Evolutionary conservation across 345 rosid species (phyloP).

Genomic region (Boechera divaricarpa): DNA sequence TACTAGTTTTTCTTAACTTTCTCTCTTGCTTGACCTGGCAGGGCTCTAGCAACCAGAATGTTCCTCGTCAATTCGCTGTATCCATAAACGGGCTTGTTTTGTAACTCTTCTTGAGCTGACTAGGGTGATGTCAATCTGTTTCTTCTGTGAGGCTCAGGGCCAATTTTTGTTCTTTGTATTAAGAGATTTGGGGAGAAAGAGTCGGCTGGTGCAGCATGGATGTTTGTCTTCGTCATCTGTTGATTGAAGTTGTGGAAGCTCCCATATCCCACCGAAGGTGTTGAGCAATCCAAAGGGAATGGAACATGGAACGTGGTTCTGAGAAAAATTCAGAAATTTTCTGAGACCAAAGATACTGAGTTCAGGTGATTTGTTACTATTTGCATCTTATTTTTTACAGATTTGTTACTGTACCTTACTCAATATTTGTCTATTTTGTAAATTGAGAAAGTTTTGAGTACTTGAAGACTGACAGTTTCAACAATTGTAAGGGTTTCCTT

Average conservation of each 20-base stretch:
- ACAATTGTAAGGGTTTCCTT: neutral
- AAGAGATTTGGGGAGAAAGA: neutral
- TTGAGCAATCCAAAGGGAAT: conserved; percentile 8
- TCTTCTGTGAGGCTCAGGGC: neutral
- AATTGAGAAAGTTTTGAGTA: conserved; percentile 30
- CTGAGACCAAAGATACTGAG: conserved; percentile 7
- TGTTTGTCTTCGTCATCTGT: conserved; percentile 7
- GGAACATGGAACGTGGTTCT: conserved; percentile 18
- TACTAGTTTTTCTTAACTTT: neutral
- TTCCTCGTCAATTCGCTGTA: conserved; percentile 25
- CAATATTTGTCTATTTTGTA: conserved; percentile 17
- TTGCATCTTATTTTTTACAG: conserved; percentile 15
- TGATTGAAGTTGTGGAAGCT: conserved; percentile 25
- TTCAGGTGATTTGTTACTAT: conserved; percentile 38
- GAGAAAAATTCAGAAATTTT: conserved; percentile 13
- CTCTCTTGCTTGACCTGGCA: conserved; percentile 33
- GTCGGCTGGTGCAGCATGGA: conserved; percentile 11
- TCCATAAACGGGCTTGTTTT: conserved; percentile 4
- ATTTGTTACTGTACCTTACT: conserved; percentile 25
- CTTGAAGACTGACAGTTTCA: conserved; percentile 21
- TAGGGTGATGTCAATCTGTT: conserved; percentile 12
- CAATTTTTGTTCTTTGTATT: neutral
- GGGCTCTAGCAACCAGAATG: conserved; percentile 47
- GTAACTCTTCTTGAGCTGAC: conserved; percentile 3
- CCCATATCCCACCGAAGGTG: neutral